Evolutionary conservation across 2,329 filamentous ascomycete genomes (phyloP), one percentile per base, ranked within the genome.

Genomic region (Pseudodiploospora longispora): DNA sequence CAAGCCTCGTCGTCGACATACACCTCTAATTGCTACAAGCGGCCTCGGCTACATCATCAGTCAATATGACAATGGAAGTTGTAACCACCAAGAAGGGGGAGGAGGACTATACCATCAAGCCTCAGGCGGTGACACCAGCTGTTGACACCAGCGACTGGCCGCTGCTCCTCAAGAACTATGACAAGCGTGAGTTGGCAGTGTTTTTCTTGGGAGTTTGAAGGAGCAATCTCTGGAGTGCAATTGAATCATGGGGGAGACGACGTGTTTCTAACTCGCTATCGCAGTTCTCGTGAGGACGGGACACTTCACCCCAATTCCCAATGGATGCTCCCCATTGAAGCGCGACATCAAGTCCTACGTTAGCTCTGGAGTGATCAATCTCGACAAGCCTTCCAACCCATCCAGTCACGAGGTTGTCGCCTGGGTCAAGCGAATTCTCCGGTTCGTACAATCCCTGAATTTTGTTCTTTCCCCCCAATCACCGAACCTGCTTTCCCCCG

Each of bases 371-470:
- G 91, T 98, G 47, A 97, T 98, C 71, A 98, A 98, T 74, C 83
- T 96, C 57, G 66, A 69, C 53, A 69, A 69, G 75, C 93, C 91
- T 46, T 94, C 90, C 42, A 98, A 98, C 74, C 91, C 91, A 43
- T 96, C 90, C 55, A 93, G 85, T 61, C 93, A 98, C 78, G 93
- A 98, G 76, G 93, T 98, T 54, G 93, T 98, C 62, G 91, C 93
- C 55, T 98, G 93, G 93, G 86, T 97, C 58, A 98, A 98, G 83
- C 84, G 91, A 59, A 97, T 97, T 60, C 77, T 98, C 45, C 83
- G 85, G 85, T 89, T 80, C 52, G 69, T 61, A 41, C 43, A 44
- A 36, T 32, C 35, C 28, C 39, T 44, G 12, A 19, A 2, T 19
- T 19, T 3, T 19, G 19, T 19, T 19, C 19, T 19, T 31, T 19